Base-by-base conservation (phyloP, 2,329 filamentous ascomycete species). In the Aspergillus sp. region DNA sequence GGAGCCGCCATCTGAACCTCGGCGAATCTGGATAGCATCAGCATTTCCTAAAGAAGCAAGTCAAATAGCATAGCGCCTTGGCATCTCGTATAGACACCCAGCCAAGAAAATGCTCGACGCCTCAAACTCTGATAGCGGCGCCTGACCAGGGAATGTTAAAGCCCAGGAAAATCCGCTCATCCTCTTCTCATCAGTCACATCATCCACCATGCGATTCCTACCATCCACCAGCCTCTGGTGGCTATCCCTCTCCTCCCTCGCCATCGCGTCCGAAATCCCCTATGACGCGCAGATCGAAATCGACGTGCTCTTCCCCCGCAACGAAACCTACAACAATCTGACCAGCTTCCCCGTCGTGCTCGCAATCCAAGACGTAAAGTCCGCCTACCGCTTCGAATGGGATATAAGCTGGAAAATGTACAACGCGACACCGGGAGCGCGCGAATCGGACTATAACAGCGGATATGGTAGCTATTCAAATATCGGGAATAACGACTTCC, bases 291-390 rank as follows among this genome's bases (percentile, higher is more conserved):
- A 40, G 33, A 41, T 57, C 42, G 55, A 57, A 27, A 17, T 57
- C 42, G 55, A 57, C 15, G 27, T 57, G 1, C 34, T 57, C 49
- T 53, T 53, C 39, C 55, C 55, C 34, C 42, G 37, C 37, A 37
- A 27, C 22, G 30, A 48, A 7, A 44, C 41, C 13, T 45, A 45
- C 24, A 42, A 54, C 45, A 54, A 58, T n/a, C 44, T 46, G n/a
- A 44, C 44, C 37, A 40, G 15, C 45, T 51, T 45, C 37, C 56
- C 56, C n/a, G 39, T 58, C 17, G 40, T 54, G 12, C 54, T 58
- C 24, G 56, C 37, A 13, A 39, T 58, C 19, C 56, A 58, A 20
- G 49, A 54, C 24, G 51, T 40, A 27, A 24, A 27, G 12, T 34
- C 56, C 4, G 56, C 56, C 9, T 24, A 45, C n/a, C 11, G 30